A percentile compares a stretch with the other conserved stretches of the same genome.
phyloP scores from a whole-genome alignment of 169 alveolate genomes.

The Plasmodium knowlesi region DNA sequence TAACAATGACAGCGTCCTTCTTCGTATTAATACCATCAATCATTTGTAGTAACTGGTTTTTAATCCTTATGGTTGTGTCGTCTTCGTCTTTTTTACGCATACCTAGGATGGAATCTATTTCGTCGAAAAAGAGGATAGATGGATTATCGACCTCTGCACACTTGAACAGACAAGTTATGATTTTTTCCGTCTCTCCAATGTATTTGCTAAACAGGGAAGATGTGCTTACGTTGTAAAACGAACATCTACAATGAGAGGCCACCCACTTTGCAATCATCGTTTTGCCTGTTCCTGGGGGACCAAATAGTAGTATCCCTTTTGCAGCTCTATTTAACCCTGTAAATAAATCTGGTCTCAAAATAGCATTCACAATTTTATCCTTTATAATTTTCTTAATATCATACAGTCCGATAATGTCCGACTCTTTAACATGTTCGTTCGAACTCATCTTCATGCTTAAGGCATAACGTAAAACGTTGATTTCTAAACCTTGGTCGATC shows the following conservation, averaged over 20 bases:
- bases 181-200: conserved; percentile 95
- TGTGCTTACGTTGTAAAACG: conserved; percentile 94
- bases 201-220: conserved; percentile 93
- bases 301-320: conserved; percentile 88
- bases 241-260: conserved; percentile 93
- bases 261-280: conserved; percentile 93
- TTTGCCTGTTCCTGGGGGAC: conserved; percentile 93
- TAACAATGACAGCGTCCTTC: conserved; percentile 84
- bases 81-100: conserved; percentile 91
- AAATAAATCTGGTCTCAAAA: conserved; percentile 89
- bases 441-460: conserved; percentile 60
- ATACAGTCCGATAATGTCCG: conserved; percentile 82
- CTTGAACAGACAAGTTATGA: conserved; percentile 91
- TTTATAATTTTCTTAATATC: conserved; percentile 84
- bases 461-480: conserved; percentile 39
- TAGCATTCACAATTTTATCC: conserved; percentile 89
- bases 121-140: conserved; percentile 95
- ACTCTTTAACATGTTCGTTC: conserved; percentile 73
- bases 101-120: conserved; percentile 94
- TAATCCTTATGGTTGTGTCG: conserved; percentile 92
- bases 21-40: conserved; percentile 94
- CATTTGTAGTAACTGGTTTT: conserved; percentile 94
- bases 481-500: conserved; percentile 50
- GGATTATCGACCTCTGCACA: conserved; percentile 92
- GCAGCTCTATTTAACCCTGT: conserved; percentile 91